These are phyloP conservation scores for Buddleja alternifolia DNA, from an alignment of 257 asterid species.

Conservation along the genomic window DNA sequence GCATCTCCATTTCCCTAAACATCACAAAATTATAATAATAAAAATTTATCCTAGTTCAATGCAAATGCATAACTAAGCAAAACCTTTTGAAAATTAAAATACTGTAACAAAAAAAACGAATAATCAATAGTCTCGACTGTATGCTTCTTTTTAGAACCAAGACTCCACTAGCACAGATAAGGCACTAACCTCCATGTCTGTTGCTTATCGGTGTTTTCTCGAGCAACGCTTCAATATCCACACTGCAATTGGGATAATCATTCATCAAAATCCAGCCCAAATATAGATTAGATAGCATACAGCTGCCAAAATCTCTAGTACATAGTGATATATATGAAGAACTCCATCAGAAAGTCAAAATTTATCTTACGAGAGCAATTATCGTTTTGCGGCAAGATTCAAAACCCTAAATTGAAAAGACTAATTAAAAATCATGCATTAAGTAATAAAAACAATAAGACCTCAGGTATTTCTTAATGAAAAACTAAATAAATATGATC, in stretches of 20 bases:
- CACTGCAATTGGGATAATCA: conserved; percentile 13
- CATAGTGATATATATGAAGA: background rate
- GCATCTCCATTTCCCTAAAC: conserved; percentile 37
- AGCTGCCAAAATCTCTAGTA: background rate
- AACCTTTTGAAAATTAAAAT: background rate
- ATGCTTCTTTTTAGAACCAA: too few species aligned
- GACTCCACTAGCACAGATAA: background rate
- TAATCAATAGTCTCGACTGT: too few species aligned
- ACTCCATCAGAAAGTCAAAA: background rate
- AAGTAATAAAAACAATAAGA: background rate
- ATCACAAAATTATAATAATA: conserved; percentile 6
- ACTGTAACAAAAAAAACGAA: background rate
- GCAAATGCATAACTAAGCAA: background rate
- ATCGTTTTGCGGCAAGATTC: background rate
- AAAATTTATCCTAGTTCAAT: background rate
- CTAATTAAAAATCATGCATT: background rate
- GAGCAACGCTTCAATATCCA: background rate
- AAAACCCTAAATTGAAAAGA: conserved; percentile 6
- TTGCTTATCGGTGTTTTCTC: background rate
- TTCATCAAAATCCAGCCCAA: background rate
- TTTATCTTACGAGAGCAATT: background rate
- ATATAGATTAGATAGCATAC: background rate
- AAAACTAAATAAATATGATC: background rate
- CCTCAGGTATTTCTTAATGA: background rate
- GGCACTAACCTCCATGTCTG: conserved; percentile 37